These are phyloP conservation scores for Phytophthora pini DNA, from an alignment of 352 stramenopile genomes.

Conservation along the genomic window DNA sequence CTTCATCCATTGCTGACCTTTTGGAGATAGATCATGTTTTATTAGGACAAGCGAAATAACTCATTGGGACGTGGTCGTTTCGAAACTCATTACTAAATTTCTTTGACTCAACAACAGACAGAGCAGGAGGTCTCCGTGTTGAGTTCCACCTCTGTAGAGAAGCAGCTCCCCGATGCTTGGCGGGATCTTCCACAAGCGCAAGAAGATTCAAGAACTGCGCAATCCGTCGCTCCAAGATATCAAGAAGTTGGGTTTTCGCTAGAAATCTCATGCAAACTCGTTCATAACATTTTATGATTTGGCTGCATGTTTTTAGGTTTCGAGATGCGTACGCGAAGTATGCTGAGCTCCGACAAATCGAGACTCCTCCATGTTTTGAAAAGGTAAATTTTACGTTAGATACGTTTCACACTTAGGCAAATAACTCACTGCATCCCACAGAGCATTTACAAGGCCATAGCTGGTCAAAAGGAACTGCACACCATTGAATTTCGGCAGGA, in stretches of 20 bases:
- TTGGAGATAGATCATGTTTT: slow-evolving; percentile 9
- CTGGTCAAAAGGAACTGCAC: slow-evolving; percentile 79
- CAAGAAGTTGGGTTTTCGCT: slow-evolving; percentile 52
- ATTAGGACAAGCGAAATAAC: slow-evolving; percentile 4
- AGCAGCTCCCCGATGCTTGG: slow-evolving; percentile 52
- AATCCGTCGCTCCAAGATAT: slow-evolving; percentile 77
- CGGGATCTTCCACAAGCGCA: slow-evolving; percentile 82
- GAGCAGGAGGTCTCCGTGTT: slow-evolving; percentile 3
- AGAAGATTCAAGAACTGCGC: slow-evolving; percentile 82
- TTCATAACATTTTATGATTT: not conserved
- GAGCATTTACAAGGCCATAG: slow-evolving; percentile 89
- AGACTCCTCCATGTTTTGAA: slow-evolving; percentile 76
- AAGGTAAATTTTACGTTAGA: slow-evolving; percentile 35
- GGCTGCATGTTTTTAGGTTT: slow-evolving; percentile 45
- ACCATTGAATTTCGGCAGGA: slow-evolving; percentile 79
- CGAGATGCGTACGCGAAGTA: slow-evolving; percentile 72
- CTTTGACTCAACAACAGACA: not conserved
- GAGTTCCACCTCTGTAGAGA: not conserved
- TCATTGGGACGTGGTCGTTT: slow-evolving; percentile 35
- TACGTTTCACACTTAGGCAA: no score
- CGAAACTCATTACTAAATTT: slow-evolving; percentile 32
- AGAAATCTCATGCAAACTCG: not conserved
- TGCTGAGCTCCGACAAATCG: slow-evolving; percentile 62
- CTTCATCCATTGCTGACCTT: slow-evolving; percentile 7
- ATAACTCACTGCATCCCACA: slow-evolving; percentile 15